Evolutionary conservation across 163 green algal species (phyloP).

Genomic region (Smithsoniella earleae): DNA sequence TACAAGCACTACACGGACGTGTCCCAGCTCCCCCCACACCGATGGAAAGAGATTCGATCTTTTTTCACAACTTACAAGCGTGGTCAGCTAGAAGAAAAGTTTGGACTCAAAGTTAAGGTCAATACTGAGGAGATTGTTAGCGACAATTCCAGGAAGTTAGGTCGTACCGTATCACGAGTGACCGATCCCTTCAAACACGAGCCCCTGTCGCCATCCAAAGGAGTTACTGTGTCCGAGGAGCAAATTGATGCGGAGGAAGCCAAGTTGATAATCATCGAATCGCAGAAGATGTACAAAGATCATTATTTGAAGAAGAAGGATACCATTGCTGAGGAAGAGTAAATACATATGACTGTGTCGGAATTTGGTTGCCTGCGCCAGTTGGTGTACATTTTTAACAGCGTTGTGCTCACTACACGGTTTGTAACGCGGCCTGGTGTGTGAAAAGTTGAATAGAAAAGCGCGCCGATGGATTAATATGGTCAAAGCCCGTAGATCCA

Average conservation of each 20-base stretch:
- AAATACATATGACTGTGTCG: too few relatives aligned
- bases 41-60: constrained; percentile 24
- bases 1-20: constrained; percentile 53
- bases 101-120: neutral
- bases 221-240: constrained; percentile 7
- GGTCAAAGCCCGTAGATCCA: too few relatives aligned
- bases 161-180: neutral
- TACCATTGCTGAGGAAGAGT: too few relatives aligned
- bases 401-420: too few relatives aligned
- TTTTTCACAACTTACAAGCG: constrained; percentile 27
- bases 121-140: neutral
- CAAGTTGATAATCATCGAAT: constrained; percentile 22
- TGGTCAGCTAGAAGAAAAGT: constrained; percentile 28
- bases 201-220: constrained; percentile 1
- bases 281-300: constrained; percentile 21
- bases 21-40: constrained; percentile 47
- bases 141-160: neutral
- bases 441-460: too few relatives aligned
- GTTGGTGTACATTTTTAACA: too few relatives aligned
- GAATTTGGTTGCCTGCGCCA: too few relatives aligned
- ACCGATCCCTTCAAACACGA: constrained; percentile 20
- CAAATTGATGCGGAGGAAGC: constrained; percentile 22
- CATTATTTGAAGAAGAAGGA: too few relatives aligned
- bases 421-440: too few relatives aligned
- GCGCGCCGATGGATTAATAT: too few relatives aligned